Evolutionary conservation across 805 yeast genomes (phyloP).

Genomic region (Dipodascus geniculatus): DNA sequence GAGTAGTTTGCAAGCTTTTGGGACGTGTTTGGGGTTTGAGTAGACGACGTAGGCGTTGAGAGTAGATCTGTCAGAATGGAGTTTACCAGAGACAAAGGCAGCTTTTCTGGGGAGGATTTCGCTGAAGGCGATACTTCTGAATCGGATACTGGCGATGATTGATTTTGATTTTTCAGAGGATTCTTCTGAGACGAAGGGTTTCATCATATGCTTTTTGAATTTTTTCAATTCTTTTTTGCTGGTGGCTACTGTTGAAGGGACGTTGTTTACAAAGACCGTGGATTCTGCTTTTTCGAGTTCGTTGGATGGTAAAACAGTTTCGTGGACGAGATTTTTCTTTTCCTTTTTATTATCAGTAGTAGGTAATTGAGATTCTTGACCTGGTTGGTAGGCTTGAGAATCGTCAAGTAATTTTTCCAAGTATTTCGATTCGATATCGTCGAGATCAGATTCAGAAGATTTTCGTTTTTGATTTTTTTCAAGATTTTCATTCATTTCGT

Average conservation of each 20-base stretch:
- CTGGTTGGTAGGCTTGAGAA: neutral
- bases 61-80: slow-evolving; percentile 67
- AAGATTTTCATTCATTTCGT: neutral
- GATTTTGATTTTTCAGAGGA: neutral
- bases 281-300: slow-evolving; percentile 75
- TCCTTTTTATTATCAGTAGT: neutral
- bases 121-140: slow-evolving; percentile 82
- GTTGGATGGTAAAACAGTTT: slow-evolving; percentile 10
- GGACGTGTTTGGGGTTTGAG: slow-evolving; percentile 35
- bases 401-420: neutral
- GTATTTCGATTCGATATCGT: neutral
- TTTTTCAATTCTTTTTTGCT: slow-evolving; percentile 47
- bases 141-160: slow-evolving; percentile 54
- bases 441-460: neutral
- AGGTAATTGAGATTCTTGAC: neutral
- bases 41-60: slow-evolving; percentile 85
- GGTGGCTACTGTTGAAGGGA: slow-evolving; percentile 52
- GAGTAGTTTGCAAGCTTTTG: slow-evolving; percentile 33
- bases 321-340: neutral
- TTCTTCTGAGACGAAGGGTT: neutral
- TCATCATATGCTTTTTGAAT: slow-evolving; percentile 50
- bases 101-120: slow-evolving; percentile 85
- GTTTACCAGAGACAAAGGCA: slow-evolving; percentile 70
- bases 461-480: neutral
- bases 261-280: slow-evolving; percentile 82